Conservation (phyloP, 768 basidiomycete genomes). For the Antrodiella citrinella region DNA sequence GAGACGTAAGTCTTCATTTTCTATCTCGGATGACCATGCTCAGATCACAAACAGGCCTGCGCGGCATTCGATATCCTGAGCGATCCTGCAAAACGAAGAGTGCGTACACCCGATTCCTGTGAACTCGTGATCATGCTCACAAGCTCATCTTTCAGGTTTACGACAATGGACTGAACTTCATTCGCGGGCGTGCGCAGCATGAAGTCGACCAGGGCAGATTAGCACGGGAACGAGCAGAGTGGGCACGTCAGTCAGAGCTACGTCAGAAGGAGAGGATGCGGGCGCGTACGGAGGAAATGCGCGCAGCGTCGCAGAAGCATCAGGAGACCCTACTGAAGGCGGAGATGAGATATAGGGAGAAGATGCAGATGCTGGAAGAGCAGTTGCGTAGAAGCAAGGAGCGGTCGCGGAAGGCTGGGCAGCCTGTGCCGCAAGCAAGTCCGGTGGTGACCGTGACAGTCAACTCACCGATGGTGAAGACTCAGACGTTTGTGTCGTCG, state of each 20-base stretch:
- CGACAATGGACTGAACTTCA: constrained; percentile 21
- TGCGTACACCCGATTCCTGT: constrained; percentile 6
- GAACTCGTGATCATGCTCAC: not conserved
- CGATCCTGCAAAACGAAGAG: constrained; percentile 24
- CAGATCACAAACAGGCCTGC: constrained; percentile 18
- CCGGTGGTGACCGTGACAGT: not conserved
- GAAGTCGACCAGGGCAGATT: constrained; percentile 17
- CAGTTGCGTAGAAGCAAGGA: constrained; percentile 22
- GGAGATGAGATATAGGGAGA: constrained; percentile 24
- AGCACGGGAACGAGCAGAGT: constrained; percentile 19
- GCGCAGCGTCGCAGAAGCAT: constrained; percentile 10
- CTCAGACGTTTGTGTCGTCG: no score
- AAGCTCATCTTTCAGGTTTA: constrained; percentile 13
- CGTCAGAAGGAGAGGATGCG: constrained; percentile 44
- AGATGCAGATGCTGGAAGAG: constrained; percentile 30
- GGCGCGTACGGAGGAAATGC: constrained; percentile 25
- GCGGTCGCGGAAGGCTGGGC: constrained; percentile 28
- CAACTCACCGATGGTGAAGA: not conserved
- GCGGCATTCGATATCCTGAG: constrained; percentile 24
- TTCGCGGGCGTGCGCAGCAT: constrained; percentile 10
- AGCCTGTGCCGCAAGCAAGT: not conserved
- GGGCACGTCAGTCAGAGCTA: constrained; percentile 35
- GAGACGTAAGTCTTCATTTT: constrained; percentile 21
- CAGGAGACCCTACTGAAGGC: constrained; percentile 15
- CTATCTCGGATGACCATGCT: no score